Conservation (phyloP, 139 green algal genomes). For the Chlamydomonas applanata region DNA sequence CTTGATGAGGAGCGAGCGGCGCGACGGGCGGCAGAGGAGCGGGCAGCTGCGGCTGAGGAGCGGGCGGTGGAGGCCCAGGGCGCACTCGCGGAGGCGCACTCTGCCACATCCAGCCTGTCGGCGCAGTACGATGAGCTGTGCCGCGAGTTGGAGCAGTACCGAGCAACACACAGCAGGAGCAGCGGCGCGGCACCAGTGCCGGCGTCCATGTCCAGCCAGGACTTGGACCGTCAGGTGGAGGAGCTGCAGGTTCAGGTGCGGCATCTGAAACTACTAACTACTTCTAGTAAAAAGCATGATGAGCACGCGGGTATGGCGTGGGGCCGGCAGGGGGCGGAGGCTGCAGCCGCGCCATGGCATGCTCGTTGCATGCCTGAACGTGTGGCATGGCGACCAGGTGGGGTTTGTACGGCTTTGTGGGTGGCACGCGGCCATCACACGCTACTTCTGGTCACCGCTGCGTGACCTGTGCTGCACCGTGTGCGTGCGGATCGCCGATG, state of each 20-base stretch:
- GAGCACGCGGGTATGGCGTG: background rate
- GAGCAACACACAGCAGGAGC: background rate
- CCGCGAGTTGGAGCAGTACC: background rate
- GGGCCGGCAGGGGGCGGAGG: background rate
- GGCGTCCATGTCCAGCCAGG: background rate
- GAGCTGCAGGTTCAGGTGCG: constrained; percentile 4
- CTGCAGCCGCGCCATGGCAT: background rate
- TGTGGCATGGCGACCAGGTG: background rate
- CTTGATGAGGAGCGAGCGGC: too few relatives aligned
- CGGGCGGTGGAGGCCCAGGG: too few relatives aligned
- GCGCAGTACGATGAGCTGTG: background rate
- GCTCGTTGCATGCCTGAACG: background rate
- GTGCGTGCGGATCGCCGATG: background rate
- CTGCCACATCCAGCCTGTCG: too few relatives aligned
- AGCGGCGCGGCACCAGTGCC: background rate
- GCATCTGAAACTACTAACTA: too few relatives aligned
- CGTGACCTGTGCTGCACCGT: too few relatives aligned
- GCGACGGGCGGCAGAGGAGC: too few relatives aligned
- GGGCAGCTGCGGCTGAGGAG: too few relatives aligned
- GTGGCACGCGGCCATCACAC: background rate
- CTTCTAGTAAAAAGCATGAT: too few relatives aligned
- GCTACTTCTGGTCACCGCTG: background rate
- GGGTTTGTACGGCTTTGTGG: background rate
- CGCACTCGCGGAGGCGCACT: too few relatives aligned
- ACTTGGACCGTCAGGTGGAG: constrained; percentile 5